A percentile compares a stretch with the other conserved stretches of the same genome.
Conservation (phyloP, 164 flowering plant species). For the Dillenia suffruticosa region DNA sequence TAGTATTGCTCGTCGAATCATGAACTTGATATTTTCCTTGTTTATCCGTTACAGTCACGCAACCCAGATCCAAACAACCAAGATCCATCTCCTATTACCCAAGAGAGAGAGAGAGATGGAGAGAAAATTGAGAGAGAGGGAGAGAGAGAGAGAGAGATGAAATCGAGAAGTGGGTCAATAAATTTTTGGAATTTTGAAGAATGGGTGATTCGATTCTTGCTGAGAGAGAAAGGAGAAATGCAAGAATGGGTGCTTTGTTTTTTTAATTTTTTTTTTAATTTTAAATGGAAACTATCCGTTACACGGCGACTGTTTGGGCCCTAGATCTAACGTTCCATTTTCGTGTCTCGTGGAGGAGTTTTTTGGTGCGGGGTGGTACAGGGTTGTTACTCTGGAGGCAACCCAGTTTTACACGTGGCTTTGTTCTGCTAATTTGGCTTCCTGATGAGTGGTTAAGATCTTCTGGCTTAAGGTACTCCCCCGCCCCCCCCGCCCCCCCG, state of each 20-base stretch:
- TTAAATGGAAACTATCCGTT: conserved; percentile 34
- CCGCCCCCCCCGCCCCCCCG: too few species aligned
- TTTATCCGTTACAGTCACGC: conserved; percentile 27
- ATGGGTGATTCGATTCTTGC: too few species aligned
- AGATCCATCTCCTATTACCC: conserved; percentile 35
- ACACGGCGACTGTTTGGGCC: conserved; percentile 2
- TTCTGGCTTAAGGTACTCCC: too few species aligned
- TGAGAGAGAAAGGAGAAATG: conserved; percentile 1
- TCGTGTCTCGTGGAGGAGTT: neutral
- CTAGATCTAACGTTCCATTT: conserved; percentile 17
- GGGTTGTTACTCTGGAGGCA: too few species aligned
- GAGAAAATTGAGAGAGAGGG: neutral
- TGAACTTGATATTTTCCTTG: conserved; percentile 7
- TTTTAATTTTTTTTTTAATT: neutral
- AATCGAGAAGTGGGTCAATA: conserved; percentile 1
- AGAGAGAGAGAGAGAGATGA: neutral
- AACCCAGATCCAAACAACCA: conserved; percentile 52
- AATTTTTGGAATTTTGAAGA: too few species aligned
- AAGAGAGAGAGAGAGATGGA: neutral
- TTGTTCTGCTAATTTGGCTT: too few species aligned
- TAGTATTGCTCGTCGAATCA: conserved; percentile 20
- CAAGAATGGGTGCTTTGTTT: neutral
- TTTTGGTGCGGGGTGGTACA: neutral
- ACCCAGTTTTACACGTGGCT: too few species aligned
- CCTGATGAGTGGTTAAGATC: too few species aligned